Evolutionary conservation across 2,329 filamentous ascomycete genomes (phyloP).

Genomic region (Pseudocercospora ulei): DNA sequence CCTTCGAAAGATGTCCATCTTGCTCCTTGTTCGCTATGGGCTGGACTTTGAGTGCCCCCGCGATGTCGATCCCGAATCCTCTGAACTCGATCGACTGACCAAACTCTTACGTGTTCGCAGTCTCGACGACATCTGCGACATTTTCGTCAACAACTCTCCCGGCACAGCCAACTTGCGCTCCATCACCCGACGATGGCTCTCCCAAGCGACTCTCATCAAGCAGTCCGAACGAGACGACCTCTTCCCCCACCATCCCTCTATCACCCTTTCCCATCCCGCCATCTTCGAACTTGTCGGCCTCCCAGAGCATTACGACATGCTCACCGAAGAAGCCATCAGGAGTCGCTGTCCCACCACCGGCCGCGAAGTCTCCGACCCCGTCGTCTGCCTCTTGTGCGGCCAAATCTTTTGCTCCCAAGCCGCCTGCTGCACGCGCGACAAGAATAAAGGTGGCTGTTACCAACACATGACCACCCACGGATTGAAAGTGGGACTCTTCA

Average conservation of each 20-base stretch:
- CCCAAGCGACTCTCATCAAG: conserved; percentile 41
- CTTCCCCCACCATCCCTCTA: conserved; percentile 33
- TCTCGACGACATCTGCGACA: conserved; percentile 66
- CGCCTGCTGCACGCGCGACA: conserved; percentile 71
- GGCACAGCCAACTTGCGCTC: conserved; percentile 39
- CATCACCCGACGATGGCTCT: conserved; percentile 62
- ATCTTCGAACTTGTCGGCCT: conserved; percentile 92
- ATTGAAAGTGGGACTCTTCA: conserved; percentile 79
- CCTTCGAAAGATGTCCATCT: conserved; percentile 70
- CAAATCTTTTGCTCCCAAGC: conserved; percentile 95
- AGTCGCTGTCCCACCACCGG: conserved; percentile 78
- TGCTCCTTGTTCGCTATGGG: conserved; percentile 79
- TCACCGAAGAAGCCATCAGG: conserved; percentile 85
- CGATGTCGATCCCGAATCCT: conserved; percentile 25
- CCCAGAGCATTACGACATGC: conserved; percentile 79
- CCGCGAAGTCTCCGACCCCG: conserved; percentile 82
- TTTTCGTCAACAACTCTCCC: conserved; percentile 40
- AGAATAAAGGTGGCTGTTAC: conserved; percentile 64
- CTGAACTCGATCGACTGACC: conserved; percentile 71
- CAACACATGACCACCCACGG: conserved; percentile 88
- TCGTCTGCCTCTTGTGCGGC: conserved; percentile 87
- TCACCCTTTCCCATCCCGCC: conserved; percentile 64
- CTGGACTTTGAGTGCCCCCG: conserved; percentile 68
- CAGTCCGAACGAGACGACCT: conserved; percentile 14
- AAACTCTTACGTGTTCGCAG: conserved; percentile 64